Conservation (phyloP, 306 rosid species). For the Datisca glomerata region DNA sequence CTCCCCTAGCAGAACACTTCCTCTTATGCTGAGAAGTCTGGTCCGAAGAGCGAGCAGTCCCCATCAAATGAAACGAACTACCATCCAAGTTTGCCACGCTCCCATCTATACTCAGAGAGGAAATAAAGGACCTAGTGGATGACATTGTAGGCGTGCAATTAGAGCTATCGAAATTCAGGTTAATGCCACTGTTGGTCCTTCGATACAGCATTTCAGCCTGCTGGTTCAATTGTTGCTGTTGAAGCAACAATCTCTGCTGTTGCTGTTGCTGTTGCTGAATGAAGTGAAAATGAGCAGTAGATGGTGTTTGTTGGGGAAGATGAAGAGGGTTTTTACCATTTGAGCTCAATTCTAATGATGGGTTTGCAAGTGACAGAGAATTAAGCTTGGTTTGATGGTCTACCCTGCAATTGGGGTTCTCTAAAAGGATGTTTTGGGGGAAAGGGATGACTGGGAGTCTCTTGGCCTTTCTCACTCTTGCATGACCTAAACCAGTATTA, state of each 20-base stretch:
- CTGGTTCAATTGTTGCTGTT: slow-evolving; percentile 44
- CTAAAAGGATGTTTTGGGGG: slow-evolving; percentile 50
- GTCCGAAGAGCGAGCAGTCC: slow-evolving; percentile 68
- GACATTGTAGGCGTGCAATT: slow-evolving; percentile 93
- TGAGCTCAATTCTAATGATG: slow-evolving; percentile 57
- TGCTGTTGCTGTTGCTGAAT: slow-evolving; percentile 44
- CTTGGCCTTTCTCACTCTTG: slow-evolving; percentile 61
- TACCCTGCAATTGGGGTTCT: slow-evolving; percentile 42
- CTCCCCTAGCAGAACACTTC: slow-evolving; percentile 76
- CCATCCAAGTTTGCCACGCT: slow-evolving; percentile 84
- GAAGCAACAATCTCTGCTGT: slow-evolving; percentile 37
- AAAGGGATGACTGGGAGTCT: slow-evolving; percentile 41
- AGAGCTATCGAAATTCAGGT: slow-evolving; percentile 77
- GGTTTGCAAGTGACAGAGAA: slow-evolving; percentile 33
- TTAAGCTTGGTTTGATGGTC: slow-evolving; percentile 28
- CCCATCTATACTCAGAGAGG: slow-evolving; percentile 91
- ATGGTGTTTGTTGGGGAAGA: slow-evolving; percentile 31
- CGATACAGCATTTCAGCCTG: slow-evolving; percentile 71
- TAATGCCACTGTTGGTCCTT: slow-evolving; percentile 64
- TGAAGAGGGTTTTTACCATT: slow-evolving; percentile 64
- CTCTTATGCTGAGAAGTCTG: slow-evolving; percentile 86
- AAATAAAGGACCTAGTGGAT: slow-evolving; percentile 83
- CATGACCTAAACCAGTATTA: slow-evolving; percentile 62
- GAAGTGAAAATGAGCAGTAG: slow-evolving; percentile 41
- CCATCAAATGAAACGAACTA: slow-evolving; percentile 68